Evolutionary conservation across 139 green algal genomes (phyloP), one percentile per base, ranked within the genome.

Genomic region (Chlorella sp.): DNA sequence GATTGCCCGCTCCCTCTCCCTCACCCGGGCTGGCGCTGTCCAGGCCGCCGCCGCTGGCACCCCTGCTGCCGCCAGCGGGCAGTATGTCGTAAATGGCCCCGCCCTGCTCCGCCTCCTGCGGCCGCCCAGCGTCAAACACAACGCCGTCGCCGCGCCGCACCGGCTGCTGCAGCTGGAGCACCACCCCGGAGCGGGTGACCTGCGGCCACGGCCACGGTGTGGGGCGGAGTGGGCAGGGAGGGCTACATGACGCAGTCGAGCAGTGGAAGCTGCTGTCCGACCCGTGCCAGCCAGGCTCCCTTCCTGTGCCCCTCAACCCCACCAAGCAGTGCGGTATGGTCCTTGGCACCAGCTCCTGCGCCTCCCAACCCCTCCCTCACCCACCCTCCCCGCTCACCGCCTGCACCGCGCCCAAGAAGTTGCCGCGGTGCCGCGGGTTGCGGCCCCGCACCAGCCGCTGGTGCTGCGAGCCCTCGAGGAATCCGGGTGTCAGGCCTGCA

Each of bases 401-500:
- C 38, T 82, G 70, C 81, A 90, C 73, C 1, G 72, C 62, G 43
- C 94, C 94, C 26, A 93, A 60, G 60, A 86, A 93, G 36, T 94
- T 82, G 6, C 94, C 94, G 20, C 94, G 74, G 90, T 98, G 95
- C 20, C 93, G 84, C 3, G 95, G 95, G 30, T 85, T 84, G 1
- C 91, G 72, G 5, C 95, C 95, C 0, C 92, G 87, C 40, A 98
- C 95, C 60, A 98, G 83, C 16, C 80, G 81, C 88, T 98, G 95
- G 83, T 98, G 95, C 48, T 79, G 46, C 44, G 87, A 65, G 20
- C 95, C 95, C 74, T 94, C 89, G 54, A 98, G 83, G 76, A 98
- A 98, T 30, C 95, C 95, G 36, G 91, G 90, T 3, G 92, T 96
- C 24, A 96, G 87, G 30, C 95, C 95, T 14, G 68, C 76, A 64